Conservation (phyloP, 2,329 filamentous ascomycete genomes). For the Catunica adiposa region DNA sequence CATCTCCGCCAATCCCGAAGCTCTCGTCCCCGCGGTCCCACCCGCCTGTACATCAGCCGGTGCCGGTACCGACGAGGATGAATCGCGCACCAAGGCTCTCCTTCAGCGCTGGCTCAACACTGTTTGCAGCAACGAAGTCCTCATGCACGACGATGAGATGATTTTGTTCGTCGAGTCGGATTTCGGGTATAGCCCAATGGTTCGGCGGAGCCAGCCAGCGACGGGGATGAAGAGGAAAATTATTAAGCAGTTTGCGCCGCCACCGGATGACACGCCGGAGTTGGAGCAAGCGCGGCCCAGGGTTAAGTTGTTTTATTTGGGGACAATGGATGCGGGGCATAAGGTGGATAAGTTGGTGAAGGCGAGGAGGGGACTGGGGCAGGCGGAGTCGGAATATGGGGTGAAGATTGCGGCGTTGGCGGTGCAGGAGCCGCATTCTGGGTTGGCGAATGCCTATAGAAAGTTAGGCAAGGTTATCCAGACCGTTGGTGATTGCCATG, state of each 20-base stretch:
- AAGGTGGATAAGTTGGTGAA: constrained; percentile 93
- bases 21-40: constrained; percentile 83
- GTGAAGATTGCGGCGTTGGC: constrained; percentile 77
- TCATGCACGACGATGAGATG: constrained; percentile 94
- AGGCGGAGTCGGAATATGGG: constrained; percentile 84
- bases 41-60: constrained; percentile 89
- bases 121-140: constrained; percentile 76
- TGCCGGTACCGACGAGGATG: constrained; percentile 90
- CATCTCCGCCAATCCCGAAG: constrained; percentile 93
- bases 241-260: constrained; percentile 94
- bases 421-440: constrained; percentile 77
- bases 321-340: constrained; percentile 91
- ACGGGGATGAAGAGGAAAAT: constrained; percentile 91
- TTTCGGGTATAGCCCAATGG: constrained; percentile 91
- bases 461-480: constrained; percentile 92
- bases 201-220: constrained; percentile 89
- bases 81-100: constrained; percentile 68
- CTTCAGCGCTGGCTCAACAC: constrained; percentile 93
- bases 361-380: constrained; percentile 70
- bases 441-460: constrained; percentile 76
- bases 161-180: constrained; percentile 97
- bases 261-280: constrained; percentile 92
- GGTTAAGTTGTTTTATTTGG: constrained; percentile 91
- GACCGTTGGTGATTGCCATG: constrained; percentile 85
- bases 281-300: constrained; percentile 74